These are phyloP conservation scores for Aspergillus neoniger DNA, from an alignment of 2,329 filamentous ascomycete genomes.

Conservation along the genomic window DNA sequence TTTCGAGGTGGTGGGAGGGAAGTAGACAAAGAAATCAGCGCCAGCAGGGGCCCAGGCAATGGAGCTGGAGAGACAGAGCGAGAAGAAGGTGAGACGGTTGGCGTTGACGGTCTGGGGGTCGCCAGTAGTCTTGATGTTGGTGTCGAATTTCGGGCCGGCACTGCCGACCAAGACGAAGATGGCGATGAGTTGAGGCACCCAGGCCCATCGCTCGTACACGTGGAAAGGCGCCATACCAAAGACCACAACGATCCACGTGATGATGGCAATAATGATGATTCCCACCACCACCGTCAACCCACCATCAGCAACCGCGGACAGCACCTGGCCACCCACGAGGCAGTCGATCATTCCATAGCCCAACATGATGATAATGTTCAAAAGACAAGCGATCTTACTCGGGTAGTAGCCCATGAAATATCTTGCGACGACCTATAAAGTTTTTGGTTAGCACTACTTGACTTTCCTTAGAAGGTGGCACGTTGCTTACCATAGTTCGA, in stretches of 20 bases:
- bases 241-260: slow-evolving; percentile 28
- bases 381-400: slow-evolving; percentile 32
- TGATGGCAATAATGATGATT: slow-evolving; percentile 30
- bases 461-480: neutral
- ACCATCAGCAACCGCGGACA: slow-evolving; percentile 26
- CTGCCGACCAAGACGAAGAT: slow-evolving; percentile 37
- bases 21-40: slow-evolving; percentile 42
- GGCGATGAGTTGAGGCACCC: slow-evolving; percentile 37
- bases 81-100: slow-evolving; percentile 32
- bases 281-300: slow-evolving; percentile 32
- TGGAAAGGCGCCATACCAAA: slow-evolving; percentile 37
- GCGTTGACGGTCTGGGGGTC: slow-evolving; percentile 13
- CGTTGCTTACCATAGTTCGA: slow-evolving; percentile 34
- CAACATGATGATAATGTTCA: slow-evolving; percentile 39
- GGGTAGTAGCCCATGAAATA: slow-evolving; percentile 41
- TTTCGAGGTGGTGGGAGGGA: slow-evolving; percentile 35
- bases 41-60: slow-evolving; percentile 26
- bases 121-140: slow-evolving; percentile 2
- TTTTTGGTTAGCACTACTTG: neutral
- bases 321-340: slow-evolving; percentile 36
- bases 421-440: slow-evolving; percentile 28
- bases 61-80: slow-evolving; percentile 29
- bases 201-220: slow-evolving; percentile 35
- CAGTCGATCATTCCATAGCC: slow-evolving; percentile 39
- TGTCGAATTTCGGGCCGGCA: slow-evolving; percentile 31